These are phyloP conservation scores for Neofusicoccum sp. DNA, from an alignment of 2,329 filamentous ascomycete genomes.

Conservation along the genomic window DNA sequence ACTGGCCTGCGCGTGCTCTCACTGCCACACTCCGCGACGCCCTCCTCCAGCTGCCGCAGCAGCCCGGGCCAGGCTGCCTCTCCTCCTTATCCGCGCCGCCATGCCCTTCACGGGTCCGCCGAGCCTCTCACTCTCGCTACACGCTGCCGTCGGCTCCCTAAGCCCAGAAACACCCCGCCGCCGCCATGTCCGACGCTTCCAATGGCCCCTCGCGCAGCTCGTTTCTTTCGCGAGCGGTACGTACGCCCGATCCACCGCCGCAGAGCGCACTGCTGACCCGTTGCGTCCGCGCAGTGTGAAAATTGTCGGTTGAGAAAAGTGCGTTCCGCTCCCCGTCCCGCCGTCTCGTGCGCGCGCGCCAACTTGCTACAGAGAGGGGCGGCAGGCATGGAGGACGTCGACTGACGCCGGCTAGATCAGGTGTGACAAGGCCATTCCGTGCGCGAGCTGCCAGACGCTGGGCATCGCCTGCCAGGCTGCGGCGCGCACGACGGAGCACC, in stretches of 20 bases:
- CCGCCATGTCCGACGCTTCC: background rate
- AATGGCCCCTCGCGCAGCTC: slow-evolving; percentile 5
- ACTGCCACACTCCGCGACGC: too few relatives aligned
- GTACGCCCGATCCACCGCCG: background rate
- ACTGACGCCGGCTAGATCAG: background rate
- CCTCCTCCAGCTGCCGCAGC: too few relatives aligned
- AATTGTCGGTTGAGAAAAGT: slow-evolving; percentile 16
- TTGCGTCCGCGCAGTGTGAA: background rate
- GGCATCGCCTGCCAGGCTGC: slow-evolving; percentile 14
- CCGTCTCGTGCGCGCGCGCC: background rate
- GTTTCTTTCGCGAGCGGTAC: slow-evolving; percentile 12
- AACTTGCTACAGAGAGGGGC: background rate
- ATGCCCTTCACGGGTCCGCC: too few relatives aligned
- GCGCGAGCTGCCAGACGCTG: slow-evolving; percentile 8
- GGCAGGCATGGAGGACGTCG: background rate
- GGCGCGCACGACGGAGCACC: slow-evolving; percentile 4
- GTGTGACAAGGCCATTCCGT: slow-evolving; percentile 14
- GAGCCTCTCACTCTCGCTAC: too few relatives aligned
- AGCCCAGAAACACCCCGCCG: background rate
- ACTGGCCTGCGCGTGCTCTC: too few relatives aligned
- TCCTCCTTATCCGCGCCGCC: too few relatives aligned
- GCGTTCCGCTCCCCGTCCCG: background rate
- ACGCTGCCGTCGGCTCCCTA: too few relatives aligned
- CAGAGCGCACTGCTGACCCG: background rate
- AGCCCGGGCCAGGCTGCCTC: too few relatives aligned